Evolutionary conservation across 2,329 filamentous ascomycete species (phyloP).

Genomic region (Emergomyces pasteurianus): DNA sequence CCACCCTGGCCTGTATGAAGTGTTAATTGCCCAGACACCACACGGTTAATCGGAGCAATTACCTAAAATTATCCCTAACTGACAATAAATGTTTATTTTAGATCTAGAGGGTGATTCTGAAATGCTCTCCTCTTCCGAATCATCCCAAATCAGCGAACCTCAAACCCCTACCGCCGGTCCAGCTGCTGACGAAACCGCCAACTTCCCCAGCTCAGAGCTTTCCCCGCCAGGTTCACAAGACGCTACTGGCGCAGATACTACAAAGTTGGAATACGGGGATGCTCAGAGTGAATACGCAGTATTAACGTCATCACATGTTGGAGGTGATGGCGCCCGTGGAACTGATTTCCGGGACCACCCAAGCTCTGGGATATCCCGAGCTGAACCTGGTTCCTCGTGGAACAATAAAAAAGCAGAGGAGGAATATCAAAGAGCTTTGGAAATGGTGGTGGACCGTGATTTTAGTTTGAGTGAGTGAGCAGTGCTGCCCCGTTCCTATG

Average conservation of each 20-base stretch:
- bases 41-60: neutral
- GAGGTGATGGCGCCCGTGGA: conserved; percentile 3
- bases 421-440: conserved; percentile 41
- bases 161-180: conserved; percentile 30
- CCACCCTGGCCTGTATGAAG: neutral
- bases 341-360: neutral
- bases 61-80: neutral
- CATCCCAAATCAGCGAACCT: conserved; percentile 25
- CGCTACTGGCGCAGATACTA: conserved; percentile 8
- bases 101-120: conserved; percentile 45
- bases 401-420: conserved; percentile 46
- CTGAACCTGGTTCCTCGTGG: conserved; percentile 41
- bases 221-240: conserved; percentile 45
- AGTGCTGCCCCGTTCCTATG: neutral
- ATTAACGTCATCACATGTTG: neutral
- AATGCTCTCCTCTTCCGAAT: conserved; percentile 40
- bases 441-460: conserved; percentile 40
- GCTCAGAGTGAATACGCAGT: neutral
- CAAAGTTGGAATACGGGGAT: neutral
- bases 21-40: neutral
- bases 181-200: conserved; percentile 12
- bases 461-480: conserved; percentile 35
- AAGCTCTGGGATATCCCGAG: conserved; percentile 18
- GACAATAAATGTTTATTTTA: conserved; percentile 11
- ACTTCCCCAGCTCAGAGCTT: conserved; percentile 32